Evolutionary conservation across 257 asterid genomes (phyloP).

Genomic region (Plantago ovata): DNA sequence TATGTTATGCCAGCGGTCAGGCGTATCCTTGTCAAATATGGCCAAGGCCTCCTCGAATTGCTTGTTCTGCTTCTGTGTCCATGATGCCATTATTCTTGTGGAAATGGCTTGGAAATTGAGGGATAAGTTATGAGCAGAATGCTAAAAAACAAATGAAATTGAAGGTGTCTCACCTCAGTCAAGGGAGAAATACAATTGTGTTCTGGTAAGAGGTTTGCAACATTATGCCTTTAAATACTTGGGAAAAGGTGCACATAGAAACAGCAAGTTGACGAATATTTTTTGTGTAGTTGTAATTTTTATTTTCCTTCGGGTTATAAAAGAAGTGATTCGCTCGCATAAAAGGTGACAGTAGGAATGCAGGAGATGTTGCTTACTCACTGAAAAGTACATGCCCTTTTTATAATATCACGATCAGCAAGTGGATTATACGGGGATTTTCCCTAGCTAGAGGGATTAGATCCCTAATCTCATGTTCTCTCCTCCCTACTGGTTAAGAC

Average conservation of each 20-base stretch:
- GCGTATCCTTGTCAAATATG: slow-evolving; percentile 45
- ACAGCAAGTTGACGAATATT: slow-evolving; percentile 40
- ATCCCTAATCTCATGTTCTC: too few relatives aligned
- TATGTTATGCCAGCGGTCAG: slow-evolving; percentile 52
- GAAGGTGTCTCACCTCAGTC: slow-evolving; percentile 11
- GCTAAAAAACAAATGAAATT: neutral
- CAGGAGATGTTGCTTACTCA: too few relatives aligned
- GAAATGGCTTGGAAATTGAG: neutral
- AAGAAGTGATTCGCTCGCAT: neutral
- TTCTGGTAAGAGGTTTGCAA: slow-evolving; percentile 28
- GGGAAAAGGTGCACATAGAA: slow-evolving; percentile 24
- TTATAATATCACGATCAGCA: too few relatives aligned
- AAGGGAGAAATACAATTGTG: slow-evolving; percentile 30
- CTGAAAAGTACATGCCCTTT: too few relatives aligned
- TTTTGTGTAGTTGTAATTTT: neutral
- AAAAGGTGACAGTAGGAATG: too few relatives aligned
- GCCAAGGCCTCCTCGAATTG: slow-evolving; percentile 56
- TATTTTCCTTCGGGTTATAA: neutral
- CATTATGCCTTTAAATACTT: slow-evolving; percentile 37
- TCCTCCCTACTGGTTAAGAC: too few relatives aligned
- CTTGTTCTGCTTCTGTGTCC: slow-evolving; percentile 55
- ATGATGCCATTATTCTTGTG: slow-evolving; percentile 50
- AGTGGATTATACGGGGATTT: too few relatives aligned
- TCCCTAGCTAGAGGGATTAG: too few relatives aligned
- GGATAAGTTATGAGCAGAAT: neutral